phyloP scores from a whole-genome alignment of 192 early-diverging fungal species.

The Dimargaris cristalligena region DNA sequence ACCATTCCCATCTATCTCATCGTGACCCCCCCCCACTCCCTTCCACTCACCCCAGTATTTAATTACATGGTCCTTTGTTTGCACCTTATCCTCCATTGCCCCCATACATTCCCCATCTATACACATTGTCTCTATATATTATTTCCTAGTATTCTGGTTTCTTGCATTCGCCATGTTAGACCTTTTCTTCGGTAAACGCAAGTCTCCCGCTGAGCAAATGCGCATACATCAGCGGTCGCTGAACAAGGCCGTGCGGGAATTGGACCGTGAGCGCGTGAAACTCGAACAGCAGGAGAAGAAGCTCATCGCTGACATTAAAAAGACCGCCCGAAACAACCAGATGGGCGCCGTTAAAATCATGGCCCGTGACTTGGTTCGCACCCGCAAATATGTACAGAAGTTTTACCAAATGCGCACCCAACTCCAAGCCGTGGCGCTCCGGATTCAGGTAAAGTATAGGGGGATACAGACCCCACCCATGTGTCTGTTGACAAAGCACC shows the following conservation, averaged over 20 bases:
- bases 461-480: no score
- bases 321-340: constrained; percentile 76
- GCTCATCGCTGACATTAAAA: constrained; percentile 83
- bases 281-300: constrained; percentile 93
- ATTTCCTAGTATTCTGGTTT: no score
- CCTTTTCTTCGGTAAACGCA: constrained; percentile 54
- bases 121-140: no score
- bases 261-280: constrained; percentile 77
- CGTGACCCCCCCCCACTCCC: no score
- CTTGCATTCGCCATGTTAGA: constrained; percentile 35
- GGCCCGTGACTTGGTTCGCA: constrained; percentile 96
- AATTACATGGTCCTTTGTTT: no score
- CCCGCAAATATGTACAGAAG: constrained; percentile 82
- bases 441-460: no score
- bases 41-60: no score
- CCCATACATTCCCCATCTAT: no score
- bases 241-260: constrained; percentile 71
- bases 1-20: no score
- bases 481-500: no score
- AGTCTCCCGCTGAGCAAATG: constrained; percentile 82
- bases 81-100: no score
- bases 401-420: constrained; percentile 93
- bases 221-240: constrained; percentile 82
- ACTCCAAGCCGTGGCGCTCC: constrained; percentile 75
- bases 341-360: constrained; percentile 88